Conservation (phyloP, 2,329 filamentous ascomycete species). For the Thielaviopsis euricoi region DNA sequence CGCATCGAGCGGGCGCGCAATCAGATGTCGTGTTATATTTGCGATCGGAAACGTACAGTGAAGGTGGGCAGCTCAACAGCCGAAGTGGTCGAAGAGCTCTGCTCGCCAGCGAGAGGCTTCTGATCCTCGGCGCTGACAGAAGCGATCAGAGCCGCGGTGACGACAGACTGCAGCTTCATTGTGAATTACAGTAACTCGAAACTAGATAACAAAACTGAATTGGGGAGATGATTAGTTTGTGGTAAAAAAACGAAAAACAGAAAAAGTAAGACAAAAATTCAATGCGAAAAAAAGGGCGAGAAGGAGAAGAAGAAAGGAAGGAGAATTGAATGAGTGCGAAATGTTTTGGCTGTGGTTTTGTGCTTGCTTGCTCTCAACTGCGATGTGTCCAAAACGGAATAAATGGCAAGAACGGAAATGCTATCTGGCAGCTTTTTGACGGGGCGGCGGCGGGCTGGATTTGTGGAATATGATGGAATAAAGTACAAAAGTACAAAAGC, state of each 20-base stretch:
- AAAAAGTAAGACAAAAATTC: neutral
- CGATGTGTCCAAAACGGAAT: neutral
- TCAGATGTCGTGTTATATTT: neutral
- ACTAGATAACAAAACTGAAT: neutral
- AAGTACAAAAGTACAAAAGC: neutral
- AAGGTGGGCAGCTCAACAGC: conserved; percentile 61
- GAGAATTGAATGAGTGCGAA: neutral
- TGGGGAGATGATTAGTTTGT: neutral
- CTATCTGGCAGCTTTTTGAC: neutral
- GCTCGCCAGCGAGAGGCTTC: conserved; percentile 41
- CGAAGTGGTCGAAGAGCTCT: conserved; percentile 35
- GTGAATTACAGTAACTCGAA: conserved; percentile 20
- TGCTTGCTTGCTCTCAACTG: neutral
- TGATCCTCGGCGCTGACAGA: conserved; percentile 19
- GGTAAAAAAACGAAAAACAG: neutral
- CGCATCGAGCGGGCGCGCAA: neutral
- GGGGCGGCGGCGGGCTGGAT: neutral
- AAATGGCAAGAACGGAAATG: neutral
- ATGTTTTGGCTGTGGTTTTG: neutral
- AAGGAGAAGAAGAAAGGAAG: neutral
- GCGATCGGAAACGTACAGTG: conserved; percentile 48
- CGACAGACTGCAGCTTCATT: conserved; percentile 74
- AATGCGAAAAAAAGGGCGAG: neutral
- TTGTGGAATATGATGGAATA: neutral
- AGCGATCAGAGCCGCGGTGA: conserved; percentile 55